Evolutionary conservation across 2,329 filamentous ascomycete genomes (phyloP).

Genomic region (Cladosporium sphaerospermum): DNA sequence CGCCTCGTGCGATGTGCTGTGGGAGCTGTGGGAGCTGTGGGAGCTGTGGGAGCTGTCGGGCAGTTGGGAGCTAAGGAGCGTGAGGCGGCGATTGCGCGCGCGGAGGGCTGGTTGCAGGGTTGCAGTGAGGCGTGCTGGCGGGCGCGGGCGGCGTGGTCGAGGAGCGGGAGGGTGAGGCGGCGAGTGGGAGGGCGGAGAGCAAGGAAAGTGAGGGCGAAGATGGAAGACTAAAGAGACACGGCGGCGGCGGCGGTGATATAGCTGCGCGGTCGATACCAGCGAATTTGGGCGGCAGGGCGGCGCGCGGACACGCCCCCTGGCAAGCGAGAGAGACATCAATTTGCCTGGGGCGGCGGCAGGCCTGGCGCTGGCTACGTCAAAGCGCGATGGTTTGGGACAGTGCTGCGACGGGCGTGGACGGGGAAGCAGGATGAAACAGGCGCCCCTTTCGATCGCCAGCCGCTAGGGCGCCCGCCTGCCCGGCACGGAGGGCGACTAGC

Average conservation of each 20-base stretch:
- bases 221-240: neutral
- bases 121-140: neutral
- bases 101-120: neutral
- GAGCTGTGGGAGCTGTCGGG: neutral
- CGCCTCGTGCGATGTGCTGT: neutral
- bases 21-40: neutral
- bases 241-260: neutral
- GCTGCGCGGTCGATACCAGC: neutral
- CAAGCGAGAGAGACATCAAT: conserved; percentile 12
- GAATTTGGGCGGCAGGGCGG: conserved; percentile 1
- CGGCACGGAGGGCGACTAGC: neutral
- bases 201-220: neutral
- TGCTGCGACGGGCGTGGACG: conserved; percentile 1
- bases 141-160: neutral
- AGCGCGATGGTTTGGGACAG: conserved; percentile 8
- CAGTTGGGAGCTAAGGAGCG: conserved; percentile 8
- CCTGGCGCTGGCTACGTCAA: conserved; percentile 1
- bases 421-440: conserved; percentile 5
- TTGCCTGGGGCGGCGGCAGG: neutral
- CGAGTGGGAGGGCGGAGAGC: neutral
- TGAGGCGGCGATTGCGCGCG: conserved; percentile 10
- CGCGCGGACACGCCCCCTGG: conserved; percentile 11
- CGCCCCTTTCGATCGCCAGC: conserved; percentile 5
- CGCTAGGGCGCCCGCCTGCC: neutral
- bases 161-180: neutral